Evolutionary conservation across 306 rosid genomes (phyloP).

Genomic region (Medicago truncatula): DNA sequence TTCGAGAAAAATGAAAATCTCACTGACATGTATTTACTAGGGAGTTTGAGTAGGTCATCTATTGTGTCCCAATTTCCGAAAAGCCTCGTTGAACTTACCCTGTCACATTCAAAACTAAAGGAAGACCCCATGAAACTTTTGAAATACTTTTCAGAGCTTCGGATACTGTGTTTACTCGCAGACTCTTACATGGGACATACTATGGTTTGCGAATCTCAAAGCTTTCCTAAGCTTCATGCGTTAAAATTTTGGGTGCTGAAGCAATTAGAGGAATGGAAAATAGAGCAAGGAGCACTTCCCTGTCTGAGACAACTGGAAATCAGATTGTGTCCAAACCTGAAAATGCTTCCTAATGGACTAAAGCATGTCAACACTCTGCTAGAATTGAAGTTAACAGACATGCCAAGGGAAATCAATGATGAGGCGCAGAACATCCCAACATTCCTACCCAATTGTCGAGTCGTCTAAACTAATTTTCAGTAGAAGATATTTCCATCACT

Average conservation of each 20-base stretch:
- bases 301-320: conserved; percentile 51
- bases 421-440: background rate
- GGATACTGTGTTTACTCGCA: conserved; percentile 34
- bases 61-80: background rate
- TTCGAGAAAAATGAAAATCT: background rate
- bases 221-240: conserved; percentile 45
- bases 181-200: conserved; percentile 36
- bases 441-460: background rate
- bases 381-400: conserved; percentile 49
- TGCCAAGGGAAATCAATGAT: conserved; percentile 12
- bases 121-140: conserved; percentile 42
- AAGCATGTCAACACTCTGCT: conserved; percentile 33
- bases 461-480: background rate
- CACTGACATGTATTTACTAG: conserved; percentile 34
- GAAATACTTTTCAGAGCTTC: conserved; percentile 39
- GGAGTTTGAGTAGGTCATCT: background rate
- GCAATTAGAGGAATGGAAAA: background rate
- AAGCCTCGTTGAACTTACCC: conserved; percentile 42
- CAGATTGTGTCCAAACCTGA: conserved; percentile 28
- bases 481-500: background rate
- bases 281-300: conserved; percentile 44
- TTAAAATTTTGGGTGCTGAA: conserved; percentile 46
- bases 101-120: conserved; percentile 43
- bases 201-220: background rate
- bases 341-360: conserved; percentile 40